These are phyloP conservation scores for Melastoma malabathricum DNA, from an alignment of 345 rosid genomes.

Conservation along the genomic window DNA sequence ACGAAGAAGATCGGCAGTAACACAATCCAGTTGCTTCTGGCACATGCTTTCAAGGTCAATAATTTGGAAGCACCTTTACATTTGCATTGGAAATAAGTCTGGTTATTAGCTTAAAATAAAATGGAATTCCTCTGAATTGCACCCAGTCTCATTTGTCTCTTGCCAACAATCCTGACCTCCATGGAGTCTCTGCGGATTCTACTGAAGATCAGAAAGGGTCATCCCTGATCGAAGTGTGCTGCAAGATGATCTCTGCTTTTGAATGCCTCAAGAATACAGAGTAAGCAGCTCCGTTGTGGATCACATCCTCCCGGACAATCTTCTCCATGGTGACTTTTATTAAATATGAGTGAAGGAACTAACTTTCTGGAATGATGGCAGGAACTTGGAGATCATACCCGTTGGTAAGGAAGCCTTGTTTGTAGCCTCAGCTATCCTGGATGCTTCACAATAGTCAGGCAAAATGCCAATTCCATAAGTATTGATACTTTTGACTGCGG, in stretches of 20 bases:
- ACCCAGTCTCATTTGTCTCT: slow-evolving; percentile 49
- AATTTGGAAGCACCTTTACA: neutral
- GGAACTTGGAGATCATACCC: slow-evolving; percentile 50
- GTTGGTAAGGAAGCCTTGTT: slow-evolving; percentile 69
- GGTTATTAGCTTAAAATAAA: neutral
- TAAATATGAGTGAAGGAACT: no score
- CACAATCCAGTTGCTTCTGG: slow-evolving; percentile 56
- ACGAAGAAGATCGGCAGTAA: slow-evolving; percentile 38
- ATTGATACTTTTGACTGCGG: no score
- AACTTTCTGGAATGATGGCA: slow-evolving; percentile 11
- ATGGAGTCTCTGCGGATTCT: slow-evolving; percentile 8
- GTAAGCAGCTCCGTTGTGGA: slow-evolving; percentile 25
- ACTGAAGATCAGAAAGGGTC: slow-evolving; percentile 13
- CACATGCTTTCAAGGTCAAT: slow-evolving; percentile 71
- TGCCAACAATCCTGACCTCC: slow-evolving; percentile 7
- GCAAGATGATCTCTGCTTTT: slow-evolving; percentile 43
- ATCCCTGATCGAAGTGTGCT: slow-evolving; percentile 44
- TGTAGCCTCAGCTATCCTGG: slow-evolving; percentile 43
- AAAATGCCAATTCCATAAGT: no score
- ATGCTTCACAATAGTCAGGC: no score
- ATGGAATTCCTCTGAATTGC: neutral
- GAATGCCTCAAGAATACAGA: slow-evolving; percentile 24
- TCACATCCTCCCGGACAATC: no score
- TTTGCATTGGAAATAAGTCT: neutral
- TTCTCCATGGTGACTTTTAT: no score